A percentile compares a stretch with the other conserved stretches of the same genome.
phyloP scores from a whole-genome alignment of 345 rosid genomes.

The Combretum micranthum region DNA sequence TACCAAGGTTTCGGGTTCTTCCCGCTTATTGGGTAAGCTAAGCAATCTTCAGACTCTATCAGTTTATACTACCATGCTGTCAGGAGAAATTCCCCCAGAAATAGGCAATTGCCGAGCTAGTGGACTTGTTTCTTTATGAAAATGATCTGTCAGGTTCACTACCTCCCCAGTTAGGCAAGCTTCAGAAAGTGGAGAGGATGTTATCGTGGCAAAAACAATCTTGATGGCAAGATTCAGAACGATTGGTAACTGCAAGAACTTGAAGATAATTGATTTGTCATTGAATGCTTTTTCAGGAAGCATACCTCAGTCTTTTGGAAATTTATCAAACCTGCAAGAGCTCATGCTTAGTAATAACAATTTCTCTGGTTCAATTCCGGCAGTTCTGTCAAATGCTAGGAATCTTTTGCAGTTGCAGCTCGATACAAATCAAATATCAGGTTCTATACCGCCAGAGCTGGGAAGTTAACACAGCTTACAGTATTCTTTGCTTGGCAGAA shows the following conservation, averaged over 20 bases:
- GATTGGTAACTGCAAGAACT: constrained; percentile 63
- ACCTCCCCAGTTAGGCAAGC: constrained; percentile 53
- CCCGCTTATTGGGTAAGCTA: constrained; percentile 69
- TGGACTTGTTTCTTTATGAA: constrained; percentile 60
- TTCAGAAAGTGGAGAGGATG: constrained; percentile 48
- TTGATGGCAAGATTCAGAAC: constrained; percentile 57
- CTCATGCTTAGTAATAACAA: constrained; percentile 83
- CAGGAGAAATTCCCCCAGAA: constrained; percentile 63
- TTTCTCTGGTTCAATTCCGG: constrained; percentile 76
- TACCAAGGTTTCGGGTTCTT: constrained; percentile 59
- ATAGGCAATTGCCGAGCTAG: constrained; percentile 72
- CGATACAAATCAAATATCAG: constrained; percentile 66
- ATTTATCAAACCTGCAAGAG: constrained; percentile 57
- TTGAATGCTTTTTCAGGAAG: constrained; percentile 68
- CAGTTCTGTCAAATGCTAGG: constrained; percentile 49
- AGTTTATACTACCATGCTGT: constrained; percentile 54
- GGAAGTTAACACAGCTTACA: constrained; percentile 49
- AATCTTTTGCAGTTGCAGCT: constrained; percentile 66
- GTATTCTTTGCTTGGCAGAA: constrained; percentile 83
- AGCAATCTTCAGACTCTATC: constrained; percentile 56
- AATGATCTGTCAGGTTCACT: constrained; percentile 64
- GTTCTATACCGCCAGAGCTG: constrained; percentile 69
- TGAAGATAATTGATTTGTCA: constrained; percentile 64
- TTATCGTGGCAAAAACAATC: constrained; percentile 71
- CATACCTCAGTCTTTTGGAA: constrained; percentile 58